A percentile compares a stretch with the other conserved stretches of the same genome.
Conservation (phyloP, 441 rosid species). For the Flueggea neowawraea region DNA sequence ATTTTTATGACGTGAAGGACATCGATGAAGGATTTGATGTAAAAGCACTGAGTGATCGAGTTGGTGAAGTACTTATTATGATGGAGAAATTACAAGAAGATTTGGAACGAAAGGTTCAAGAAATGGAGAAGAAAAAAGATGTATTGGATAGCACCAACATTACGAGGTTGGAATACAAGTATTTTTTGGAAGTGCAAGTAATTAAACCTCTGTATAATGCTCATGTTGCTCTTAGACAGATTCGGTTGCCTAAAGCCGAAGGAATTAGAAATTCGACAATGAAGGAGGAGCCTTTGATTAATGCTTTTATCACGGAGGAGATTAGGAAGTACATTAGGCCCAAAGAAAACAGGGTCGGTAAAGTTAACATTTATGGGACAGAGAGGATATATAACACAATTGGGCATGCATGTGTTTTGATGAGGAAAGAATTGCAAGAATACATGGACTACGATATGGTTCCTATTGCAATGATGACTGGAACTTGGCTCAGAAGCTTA, state of each 20-base stretch:
- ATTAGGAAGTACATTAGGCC: conserved; percentile 73
- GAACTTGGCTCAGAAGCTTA: conserved; percentile 74
- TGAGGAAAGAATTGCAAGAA: conserved; percentile 66
- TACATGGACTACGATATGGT: conserved; percentile 87
- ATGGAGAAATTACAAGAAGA: conserved; percentile 62
- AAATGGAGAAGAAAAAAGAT: conserved; percentile 57
- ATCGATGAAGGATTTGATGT: conserved; percentile 46
- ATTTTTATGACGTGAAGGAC: conserved; percentile 42
- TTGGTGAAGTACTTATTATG: conserved; percentile 46
- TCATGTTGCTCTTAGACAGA: conserved; percentile 62
- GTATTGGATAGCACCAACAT: conserved; percentile 24
- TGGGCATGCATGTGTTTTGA: conserved; percentile 74
- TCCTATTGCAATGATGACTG: conserved; percentile 86
- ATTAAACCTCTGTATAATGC: conserved; percentile 61
- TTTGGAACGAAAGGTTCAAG: conserved; percentile 50
- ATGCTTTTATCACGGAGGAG: conserved; percentile 63
- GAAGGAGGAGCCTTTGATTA: conserved; percentile 67
- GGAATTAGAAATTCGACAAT: conserved; percentile 39
- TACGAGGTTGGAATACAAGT: conserved; percentile 47
- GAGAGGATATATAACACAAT: conserved; percentile 62
- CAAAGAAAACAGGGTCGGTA: conserved; percentile 53
- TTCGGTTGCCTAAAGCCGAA: conserved; percentile 50
- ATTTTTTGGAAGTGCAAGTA: conserved; percentile 64
- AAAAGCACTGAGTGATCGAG: conserved; percentile 38
- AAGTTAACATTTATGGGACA: conserved; percentile 65